Evolutionary conservation across 78 protist species (phyloP).

Genomic region (Dictyostelium firmibasis): DNA sequence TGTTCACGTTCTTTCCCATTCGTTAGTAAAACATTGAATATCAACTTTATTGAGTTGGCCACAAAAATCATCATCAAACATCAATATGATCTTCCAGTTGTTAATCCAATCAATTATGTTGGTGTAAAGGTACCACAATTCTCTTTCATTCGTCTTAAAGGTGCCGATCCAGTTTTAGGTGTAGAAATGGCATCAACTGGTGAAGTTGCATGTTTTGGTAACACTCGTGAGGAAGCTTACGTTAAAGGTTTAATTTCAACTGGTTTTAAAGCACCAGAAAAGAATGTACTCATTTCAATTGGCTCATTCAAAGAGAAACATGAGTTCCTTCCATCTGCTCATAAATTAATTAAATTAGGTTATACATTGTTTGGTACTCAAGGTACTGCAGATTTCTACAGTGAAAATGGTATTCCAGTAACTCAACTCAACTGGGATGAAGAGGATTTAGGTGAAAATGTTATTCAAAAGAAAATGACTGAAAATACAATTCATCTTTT

Average conservation of each 20-base stretch:
- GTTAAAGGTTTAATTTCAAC: slow-evolving; percentile 93
- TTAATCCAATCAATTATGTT: slow-evolving; percentile 41
- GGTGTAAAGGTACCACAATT: slow-evolving; percentile 97
- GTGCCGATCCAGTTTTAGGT: slow-evolving; percentile 98
- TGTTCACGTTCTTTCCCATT: slow-evolving; percentile 97
- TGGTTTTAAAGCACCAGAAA: slow-evolving; percentile 86
- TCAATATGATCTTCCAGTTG: slow-evolving; percentile 44
- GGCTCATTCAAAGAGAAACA: slow-evolving; percentile 89
- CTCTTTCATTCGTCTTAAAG: slow-evolving; percentile 95
- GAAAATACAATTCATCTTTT: slow-evolving; percentile 81
- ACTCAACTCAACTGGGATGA: slow-evolving; percentile 69
- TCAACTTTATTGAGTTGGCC: slow-evolving; percentile 89
- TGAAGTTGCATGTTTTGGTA: slow-evolving; percentile 98
- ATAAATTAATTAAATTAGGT: slow-evolving; percentile 77
- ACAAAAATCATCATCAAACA: slow-evolving; percentile 85
- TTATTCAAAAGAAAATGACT: slow-evolving; percentile 42
- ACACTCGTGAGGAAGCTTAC: slow-evolving; percentile 92
- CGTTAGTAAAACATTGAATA: slow-evolving; percentile 90
- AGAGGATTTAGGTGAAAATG: slow-evolving; percentile 32
- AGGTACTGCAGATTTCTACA: slow-evolving; percentile 90
- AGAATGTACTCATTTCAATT: slow-evolving; percentile 89
- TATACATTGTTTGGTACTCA: slow-evolving; percentile 80
- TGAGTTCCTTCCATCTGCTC: slow-evolving; percentile 88
- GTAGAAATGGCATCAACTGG: slow-evolving; percentile 99
- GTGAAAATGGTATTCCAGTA: slow-evolving; percentile 67